Conservation (phyloP, 2,329 filamentous ascomycete species). For the Fusarium continuum region DNA sequence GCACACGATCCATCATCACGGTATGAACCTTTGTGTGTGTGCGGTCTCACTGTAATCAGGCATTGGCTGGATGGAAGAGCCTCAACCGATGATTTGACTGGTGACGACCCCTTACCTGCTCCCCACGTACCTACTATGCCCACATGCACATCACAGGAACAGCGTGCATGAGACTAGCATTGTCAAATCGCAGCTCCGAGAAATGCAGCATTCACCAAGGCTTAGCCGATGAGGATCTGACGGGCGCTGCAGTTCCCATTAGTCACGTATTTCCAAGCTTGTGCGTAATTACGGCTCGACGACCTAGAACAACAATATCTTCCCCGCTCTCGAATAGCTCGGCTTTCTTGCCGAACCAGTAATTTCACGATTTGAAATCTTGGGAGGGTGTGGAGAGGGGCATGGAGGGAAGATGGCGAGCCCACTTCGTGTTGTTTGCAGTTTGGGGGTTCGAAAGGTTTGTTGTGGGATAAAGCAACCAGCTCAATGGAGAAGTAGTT, state of each 20-base stretch:
- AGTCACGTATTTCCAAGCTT: conserved; percentile 32
- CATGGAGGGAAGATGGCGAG: background rate
- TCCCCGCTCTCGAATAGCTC: conserved; percentile 6
- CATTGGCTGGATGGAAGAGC: conserved; percentile 2
- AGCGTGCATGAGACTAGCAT: conserved; percentile 21
- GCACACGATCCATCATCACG: conserved; percentile 29
- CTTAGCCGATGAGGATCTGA: background rate
- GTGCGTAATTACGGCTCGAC: conserved; percentile 29
- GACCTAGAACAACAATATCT: background rate
- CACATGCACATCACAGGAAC: conserved; percentile 34
- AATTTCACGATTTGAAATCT: background rate
- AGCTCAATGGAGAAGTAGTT: conserved; percentile 14
- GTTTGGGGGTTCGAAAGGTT: conserved; percentile 20
- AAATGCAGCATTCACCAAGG: background rate
- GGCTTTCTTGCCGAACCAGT: conserved; percentile 11
- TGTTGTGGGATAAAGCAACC: background rate
- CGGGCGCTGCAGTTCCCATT: conserved; percentile 20
- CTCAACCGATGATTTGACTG: background rate
- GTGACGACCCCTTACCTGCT: background rate
- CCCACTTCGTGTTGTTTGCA: conserved; percentile 15
- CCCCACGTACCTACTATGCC: conserved; percentile 16
- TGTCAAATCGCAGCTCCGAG: conserved; percentile 7
- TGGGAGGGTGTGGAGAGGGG: conserved; percentile 27
- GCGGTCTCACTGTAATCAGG: conserved; percentile 13
- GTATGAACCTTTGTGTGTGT: conserved; percentile 14